phyloP scores from a whole-genome alignment of 1,284 basidiomycete species.

The Apiotrichum veenhuisii region DNA sequence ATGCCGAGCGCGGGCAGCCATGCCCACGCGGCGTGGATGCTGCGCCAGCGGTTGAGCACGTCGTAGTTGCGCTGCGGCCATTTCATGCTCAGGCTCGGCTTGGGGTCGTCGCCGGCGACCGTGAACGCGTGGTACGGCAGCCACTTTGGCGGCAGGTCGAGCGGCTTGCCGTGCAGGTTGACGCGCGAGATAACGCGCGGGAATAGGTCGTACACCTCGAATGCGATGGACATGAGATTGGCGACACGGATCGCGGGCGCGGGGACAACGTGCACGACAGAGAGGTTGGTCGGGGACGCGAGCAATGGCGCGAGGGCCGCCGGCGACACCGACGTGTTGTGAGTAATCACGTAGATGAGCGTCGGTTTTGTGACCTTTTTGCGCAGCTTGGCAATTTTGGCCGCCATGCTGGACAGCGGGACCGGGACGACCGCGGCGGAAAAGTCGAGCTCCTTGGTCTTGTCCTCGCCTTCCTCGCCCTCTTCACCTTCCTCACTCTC shows the following conservation, averaged over 20 bases:
- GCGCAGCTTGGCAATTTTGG: not conserved
- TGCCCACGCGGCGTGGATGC: constrained; percentile 31
- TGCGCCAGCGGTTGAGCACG: constrained; percentile 35
- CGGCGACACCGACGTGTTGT: not conserved
- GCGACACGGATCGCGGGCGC: constrained; percentile 1
- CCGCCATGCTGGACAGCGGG: constrained; percentile 1
- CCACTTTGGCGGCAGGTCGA: constrained; percentile 13
- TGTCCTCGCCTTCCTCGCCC: not conserved
- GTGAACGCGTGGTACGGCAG: constrained; percentile 34
- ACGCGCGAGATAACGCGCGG: constrained; percentile 23
- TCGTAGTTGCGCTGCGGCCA: constrained; percentile 42
- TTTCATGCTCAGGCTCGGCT: constrained; percentile 30
- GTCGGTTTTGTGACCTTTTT: not conserved
- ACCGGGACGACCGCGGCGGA: not conserved
- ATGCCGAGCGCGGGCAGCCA: constrained; percentile 10
- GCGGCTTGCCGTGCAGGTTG: constrained; percentile 17
- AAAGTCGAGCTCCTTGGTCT: not conserved
- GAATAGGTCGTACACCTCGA: constrained; percentile 35
- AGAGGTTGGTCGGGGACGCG: not conserved
- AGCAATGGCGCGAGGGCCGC: constrained; percentile 7
- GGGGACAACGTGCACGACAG: constrained; percentile 9
- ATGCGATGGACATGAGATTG: constrained; percentile 23
- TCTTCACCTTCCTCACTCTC: not conserved
- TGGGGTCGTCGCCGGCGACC: constrained; percentile 22
- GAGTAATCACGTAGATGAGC: constrained; percentile 14